A percentile compares a stretch with the other conserved stretches of the same genome.
phyloP scores from a whole-genome alignment of 1,284 basidiomycete genomes.

The Porodaedalea pini region DNA sequence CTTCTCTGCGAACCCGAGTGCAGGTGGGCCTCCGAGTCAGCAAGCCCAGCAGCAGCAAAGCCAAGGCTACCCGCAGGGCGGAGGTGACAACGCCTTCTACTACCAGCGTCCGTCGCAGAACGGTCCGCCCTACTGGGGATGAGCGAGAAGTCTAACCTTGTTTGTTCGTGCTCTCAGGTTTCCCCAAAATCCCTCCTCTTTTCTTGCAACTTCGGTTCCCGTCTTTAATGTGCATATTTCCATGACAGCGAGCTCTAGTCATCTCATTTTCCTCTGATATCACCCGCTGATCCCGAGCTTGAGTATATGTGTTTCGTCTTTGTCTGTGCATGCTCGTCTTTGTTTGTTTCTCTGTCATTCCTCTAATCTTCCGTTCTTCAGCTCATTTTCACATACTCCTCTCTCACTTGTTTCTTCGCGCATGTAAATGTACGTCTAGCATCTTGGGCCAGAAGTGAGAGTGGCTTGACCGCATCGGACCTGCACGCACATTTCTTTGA shows the following conservation, averaged over 20 bases:
- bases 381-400: background rate
- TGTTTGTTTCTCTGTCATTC: background rate
- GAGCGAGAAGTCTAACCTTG: conserved; percentile 32
- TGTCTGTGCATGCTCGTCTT: background rate
- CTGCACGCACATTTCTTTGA: too few relatives aligned
- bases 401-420: conserved; percentile 6
- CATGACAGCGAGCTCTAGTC: background rate
- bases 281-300: background rate
- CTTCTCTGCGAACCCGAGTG: conserved; percentile 45
- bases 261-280: background rate
- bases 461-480: background rate
- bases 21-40: conserved; percentile 40
- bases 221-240: background rate
- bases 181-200: background rate
- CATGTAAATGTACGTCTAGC: conserved; percentile 4
- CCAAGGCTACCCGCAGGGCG: conserved; percentile 60
- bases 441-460: conserved; percentile 6
- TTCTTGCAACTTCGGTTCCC: background rate
- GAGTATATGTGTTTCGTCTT: conserved; percentile 1
- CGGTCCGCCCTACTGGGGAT: conserved; percentile 1
- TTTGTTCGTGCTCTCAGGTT: background rate
- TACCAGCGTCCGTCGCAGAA: conserved; percentile 41
- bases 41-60: conserved; percentile 58
- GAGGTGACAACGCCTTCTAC: conserved; percentile 62
- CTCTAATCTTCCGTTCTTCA: background rate